phyloP scores from a whole-genome alignment of 164 flowering plant species.

The Dillenia suffruticosa region DNA sequence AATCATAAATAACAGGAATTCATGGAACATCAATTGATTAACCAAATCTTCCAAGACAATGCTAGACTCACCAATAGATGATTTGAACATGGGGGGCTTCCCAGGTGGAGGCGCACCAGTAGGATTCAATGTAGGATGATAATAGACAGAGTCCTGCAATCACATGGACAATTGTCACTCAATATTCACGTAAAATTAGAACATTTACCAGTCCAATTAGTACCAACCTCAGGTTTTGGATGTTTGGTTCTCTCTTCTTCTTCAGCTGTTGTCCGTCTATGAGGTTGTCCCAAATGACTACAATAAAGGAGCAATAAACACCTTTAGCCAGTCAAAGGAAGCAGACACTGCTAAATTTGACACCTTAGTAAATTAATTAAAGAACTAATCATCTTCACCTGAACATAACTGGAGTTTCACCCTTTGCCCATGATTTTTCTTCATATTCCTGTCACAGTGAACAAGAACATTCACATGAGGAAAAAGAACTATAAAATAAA shows the following conservation, averaged over 20 bases:
- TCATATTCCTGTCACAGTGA: conserved; percentile 66
- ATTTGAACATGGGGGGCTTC: conserved; percentile 95
- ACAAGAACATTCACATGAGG: not conserved
- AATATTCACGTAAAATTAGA: not conserved
- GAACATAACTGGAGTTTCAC: conserved; percentile 98
- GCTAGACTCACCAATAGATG: conserved; percentile 71
- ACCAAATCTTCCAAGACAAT: not conserved
- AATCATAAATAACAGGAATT: not conserved
- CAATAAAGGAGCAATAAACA: conserved; percentile 21
- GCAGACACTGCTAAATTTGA: not conserved
- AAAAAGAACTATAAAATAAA: not conserved
- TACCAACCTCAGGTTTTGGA: conserved; percentile 80
- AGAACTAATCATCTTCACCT: conserved; percentile 41
- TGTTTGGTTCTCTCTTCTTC: conserved; percentile 90
- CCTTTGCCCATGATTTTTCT: conserved; percentile 85
- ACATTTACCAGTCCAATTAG: conserved; percentile 5
- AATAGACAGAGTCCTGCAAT: conserved; percentile 95
- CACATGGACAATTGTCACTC: conserved; percentile 4
- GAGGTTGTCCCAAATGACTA: conserved; percentile 94
- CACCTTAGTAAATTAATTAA: not conserved
- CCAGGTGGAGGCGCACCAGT: conserved; percentile 99
- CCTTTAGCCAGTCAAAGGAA: not conserved
- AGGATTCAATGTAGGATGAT: conserved; percentile 92
- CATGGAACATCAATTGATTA: not conserved
- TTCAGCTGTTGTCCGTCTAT: conserved; percentile 69